Base-by-base conservation (phyloP, 2,329 filamentous ascomycete species). In the Xylogone sp. region DNA sequence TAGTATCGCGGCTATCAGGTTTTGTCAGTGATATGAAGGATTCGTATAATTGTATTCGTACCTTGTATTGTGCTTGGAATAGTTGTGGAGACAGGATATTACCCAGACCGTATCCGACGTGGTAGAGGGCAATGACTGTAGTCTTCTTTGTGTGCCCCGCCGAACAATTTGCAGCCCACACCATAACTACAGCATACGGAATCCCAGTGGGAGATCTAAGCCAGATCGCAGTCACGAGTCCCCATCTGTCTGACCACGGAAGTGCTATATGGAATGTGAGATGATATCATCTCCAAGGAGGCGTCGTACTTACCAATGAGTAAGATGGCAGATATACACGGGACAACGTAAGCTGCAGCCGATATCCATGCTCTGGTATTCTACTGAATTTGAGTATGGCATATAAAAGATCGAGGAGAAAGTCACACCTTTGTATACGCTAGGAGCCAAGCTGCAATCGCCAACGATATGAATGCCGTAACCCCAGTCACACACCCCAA, bases 111-210 rank as follows among this genome's bases (percentile, higher is more conserved):
- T 72, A 74, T 1, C 65, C 60, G 49, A 74, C 66, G 10, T 73
- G 59, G n/a, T 70, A 59, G 43, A 74, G 57, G 0, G 69, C 71
- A 47, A 73, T 74, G 52, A 69, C 65, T 5, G 69, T 70, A 39
- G 72, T 67, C 51, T 74, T 73, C 62, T 75, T 75, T 12, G 71
- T 71, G 50, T 75, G 69, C 0, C 72, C 71, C 6, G 67, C 69
- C 6, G 68, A 63, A 21, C 42, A 43, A 43, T 43, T 43, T n/a
- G 42, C 42, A 8, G 42, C 42, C 42, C 42, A 43, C 7, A 43
- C 20, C 42, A 43, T 43, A n/a, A 43, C 42, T 7, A 43, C 42
- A 8, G 42, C 42, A 21, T 43, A 43, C n/a, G 42, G 42, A n/a
- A 43, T 43, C 20, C 42, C 42, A 19, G 8, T n/a, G 18, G 42